Evolutionary conservation across 352 stramenopile species (phyloP).

Genomic region (Phytophthora citrophthora): DNA sequence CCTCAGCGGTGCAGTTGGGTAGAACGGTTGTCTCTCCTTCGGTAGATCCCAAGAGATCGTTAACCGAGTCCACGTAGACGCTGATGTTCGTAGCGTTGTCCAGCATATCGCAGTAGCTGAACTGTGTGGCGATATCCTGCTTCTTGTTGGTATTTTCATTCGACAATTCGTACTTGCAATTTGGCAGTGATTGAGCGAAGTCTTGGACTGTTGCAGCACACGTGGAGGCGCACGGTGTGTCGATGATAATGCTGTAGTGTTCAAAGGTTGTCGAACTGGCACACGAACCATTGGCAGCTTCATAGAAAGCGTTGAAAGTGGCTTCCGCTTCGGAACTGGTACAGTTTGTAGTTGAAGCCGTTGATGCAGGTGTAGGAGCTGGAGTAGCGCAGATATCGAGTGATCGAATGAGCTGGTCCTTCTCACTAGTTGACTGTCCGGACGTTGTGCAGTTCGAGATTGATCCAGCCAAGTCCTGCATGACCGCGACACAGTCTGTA

Average conservation of each 20-base stretch:
- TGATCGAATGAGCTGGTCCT: conserved; percentile 12
- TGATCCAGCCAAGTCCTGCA: conserved; percentile 17
- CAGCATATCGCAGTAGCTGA: conserved; percentile 20
- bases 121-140: conserved; percentile 17
- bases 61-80: conserved; percentile 11
- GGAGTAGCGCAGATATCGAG: conserved; percentile 27
- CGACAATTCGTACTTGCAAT: conserved; percentile 36
- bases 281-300: conserved; percentile 13
- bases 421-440: conserved; percentile 3
- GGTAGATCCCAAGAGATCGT: conserved; percentile 11
- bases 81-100: conserved; percentile 17
- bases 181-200: conserved; percentile 28
- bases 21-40: background rate
- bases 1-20: conserved; percentile 19
- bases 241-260: conserved; percentile 36
- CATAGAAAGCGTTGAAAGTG: conserved; percentile 19
- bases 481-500: conserved; percentile 15
- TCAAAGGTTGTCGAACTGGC: conserved; percentile 25
- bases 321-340: conserved; percentile 11
- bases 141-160: conserved; percentile 43
- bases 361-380: conserved; percentile 19
- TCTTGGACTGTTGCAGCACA: conserved; percentile 26
- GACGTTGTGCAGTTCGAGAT: conserved; percentile 30
- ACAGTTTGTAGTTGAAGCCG: conserved; percentile 28
- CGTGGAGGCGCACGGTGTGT: conserved; percentile 34